phyloP scores from a whole-genome alignment of 2,329 filamentous ascomycete genomes.

The Trichoderma arundinaceum region DNA sequence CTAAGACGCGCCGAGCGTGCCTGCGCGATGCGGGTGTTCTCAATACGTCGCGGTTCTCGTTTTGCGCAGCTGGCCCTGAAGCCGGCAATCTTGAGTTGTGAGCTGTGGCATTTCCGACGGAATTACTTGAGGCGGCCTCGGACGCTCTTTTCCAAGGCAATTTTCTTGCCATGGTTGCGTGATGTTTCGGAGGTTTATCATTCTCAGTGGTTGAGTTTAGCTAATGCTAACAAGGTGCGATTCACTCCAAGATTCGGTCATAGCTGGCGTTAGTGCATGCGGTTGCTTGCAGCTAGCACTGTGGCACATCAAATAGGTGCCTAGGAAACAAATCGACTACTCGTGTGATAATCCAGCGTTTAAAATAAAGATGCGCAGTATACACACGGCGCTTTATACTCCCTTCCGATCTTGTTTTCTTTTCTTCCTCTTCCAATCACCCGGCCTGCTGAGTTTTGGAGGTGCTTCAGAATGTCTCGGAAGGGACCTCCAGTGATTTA shows the following conservation, averaged over 20 bases:
- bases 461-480: too few relatives aligned
- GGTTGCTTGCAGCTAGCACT: too few relatives aligned
- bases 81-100: neutral
- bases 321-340: too few relatives aligned
- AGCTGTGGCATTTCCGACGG: neutral
- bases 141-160: conserved; percentile 23
- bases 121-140: neutral
- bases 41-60: neutral
- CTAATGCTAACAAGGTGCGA: too few relatives aligned
- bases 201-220: neutral
- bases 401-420: too few relatives aligned
- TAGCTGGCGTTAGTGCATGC: neutral
- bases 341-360: too few relatives aligned
- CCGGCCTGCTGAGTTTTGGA: too few relatives aligned
- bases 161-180: conserved; percentile 25
- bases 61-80: neutral
- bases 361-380: too few relatives aligned
- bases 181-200: neutral
- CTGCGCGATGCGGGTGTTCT: conserved; percentile 18
- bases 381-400: too few relatives aligned
- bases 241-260: neutral
- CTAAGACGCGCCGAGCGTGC: conserved; percentile 32
- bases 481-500: too few relatives aligned
- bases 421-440: too few relatives aligned
- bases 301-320: too few relatives aligned